Evolutionary conservation across 306 rosid genomes (phyloP), one percentile per base, ranked within the genome.

Genomic region (Dalbergia cochinchinensis): DNA sequence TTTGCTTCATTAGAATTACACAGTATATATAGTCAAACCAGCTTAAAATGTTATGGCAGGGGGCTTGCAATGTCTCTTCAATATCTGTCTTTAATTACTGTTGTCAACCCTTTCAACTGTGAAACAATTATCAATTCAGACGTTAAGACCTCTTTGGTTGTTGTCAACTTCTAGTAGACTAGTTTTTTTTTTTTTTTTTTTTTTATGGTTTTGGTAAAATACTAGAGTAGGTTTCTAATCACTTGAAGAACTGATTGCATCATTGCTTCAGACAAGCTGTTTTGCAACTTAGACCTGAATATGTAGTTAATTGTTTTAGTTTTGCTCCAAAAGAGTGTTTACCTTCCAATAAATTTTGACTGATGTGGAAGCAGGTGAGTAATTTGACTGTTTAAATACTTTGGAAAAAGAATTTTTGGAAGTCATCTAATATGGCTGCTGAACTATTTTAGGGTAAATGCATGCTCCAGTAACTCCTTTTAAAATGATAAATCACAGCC

Each of bases 401-500:
- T 20, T 22, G 5, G 22, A 48, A 69, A 69, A 13, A n/a, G 11
- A 35, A 35, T 45, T 16, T 12, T 33, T 37, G 59, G 61, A 59
- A 16, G 71, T 66, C 71, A 35, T 19, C 63, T 20, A 59, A 58
- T 47, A 6, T 3, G 2, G 31, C 67, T 26, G 35, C 6, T 67
- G 65, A 74, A 4, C 8, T 34, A 14, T 54, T 65, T 16, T 41
- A 8, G 13, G 16, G 6, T 59, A 50, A 42, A 0, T 35, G 13
- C 14, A 60, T 55, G 53, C 33, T 57, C 47, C 22, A 37, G 14
- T 42, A 16, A 12, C 59, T 83, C 54, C 78, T 65, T 65, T 58
- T 19, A 64, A 65, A 39, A 41, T 53, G 45, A 35, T 66, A 63
- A 61, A 62, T 37, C 20, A 55, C 33, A 69, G 31, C 44, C 85